Evolutionary conservation across 805 yeast genomes (phyloP).

Genomic region (Cyberlindnera misumaiensis): DNA sequence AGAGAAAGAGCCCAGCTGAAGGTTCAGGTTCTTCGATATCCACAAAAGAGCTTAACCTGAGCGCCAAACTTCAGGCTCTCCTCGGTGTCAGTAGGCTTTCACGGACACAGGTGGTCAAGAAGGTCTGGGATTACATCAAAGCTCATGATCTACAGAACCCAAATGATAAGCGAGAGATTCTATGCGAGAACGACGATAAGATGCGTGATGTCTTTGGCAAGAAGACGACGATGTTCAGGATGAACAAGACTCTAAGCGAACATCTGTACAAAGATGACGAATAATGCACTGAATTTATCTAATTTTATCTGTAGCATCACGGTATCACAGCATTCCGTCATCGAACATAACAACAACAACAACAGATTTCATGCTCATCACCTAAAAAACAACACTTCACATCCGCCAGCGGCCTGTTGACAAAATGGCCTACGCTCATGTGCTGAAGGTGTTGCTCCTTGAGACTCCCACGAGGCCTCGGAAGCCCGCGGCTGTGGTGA

Average conservation of each 20-base stretch:
- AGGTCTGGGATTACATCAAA: slow-evolving; percentile 66
- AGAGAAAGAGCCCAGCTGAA: slow-evolving; percentile 1
- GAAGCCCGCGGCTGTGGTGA: slow-evolving; percentile 6
- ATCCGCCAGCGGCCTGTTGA: not conserved
- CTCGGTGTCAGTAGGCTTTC: slow-evolving; percentile 42
- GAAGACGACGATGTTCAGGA: slow-evolving; percentile 48
- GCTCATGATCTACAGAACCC: slow-evolving; percentile 59
- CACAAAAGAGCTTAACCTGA: slow-evolving; percentile 39
- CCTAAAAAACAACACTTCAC: not conserved
- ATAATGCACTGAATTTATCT: too few species aligned
- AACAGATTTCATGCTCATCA: too few species aligned
- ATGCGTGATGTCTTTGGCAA: slow-evolving; percentile 55
- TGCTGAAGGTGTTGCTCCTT: slow-evolving; percentile 48
- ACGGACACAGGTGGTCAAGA: slow-evolving; percentile 65
- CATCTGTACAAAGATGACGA: slow-evolving; percentile 38
- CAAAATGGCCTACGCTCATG: slow-evolving; percentile 39
- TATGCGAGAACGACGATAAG: slow-evolving; percentile 57
- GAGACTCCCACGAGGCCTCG: slow-evolving; percentile 59
- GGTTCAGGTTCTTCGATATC: slow-evolving; percentile 22
- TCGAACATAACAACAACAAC: too few species aligned
- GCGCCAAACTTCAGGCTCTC: slow-evolving; percentile 44
- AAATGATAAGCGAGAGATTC: slow-evolving; percentile 52
- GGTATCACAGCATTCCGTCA: too few species aligned
- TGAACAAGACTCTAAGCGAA: slow-evolving; percentile 46
- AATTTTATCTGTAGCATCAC: too few species aligned